A percentile compares a stretch with the other conserved stretches of the same genome.
phyloP scores from a whole-genome alignment of 2,329 filamentous ascomycete species.

The Tolypocladium tropicale region DNA sequence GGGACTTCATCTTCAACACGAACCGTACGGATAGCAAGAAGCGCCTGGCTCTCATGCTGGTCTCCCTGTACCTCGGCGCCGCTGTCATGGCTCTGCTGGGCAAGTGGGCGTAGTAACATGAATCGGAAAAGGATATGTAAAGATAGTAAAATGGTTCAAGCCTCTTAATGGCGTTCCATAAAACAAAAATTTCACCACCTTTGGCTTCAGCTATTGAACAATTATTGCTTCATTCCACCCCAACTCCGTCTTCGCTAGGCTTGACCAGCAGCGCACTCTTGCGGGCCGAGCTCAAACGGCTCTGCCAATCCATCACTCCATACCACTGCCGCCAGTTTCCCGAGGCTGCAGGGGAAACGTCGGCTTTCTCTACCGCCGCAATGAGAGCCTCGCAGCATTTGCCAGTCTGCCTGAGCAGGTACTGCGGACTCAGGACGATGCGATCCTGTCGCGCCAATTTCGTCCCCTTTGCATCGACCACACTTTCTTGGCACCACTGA shows the following conservation, averaged over 20 bases:
- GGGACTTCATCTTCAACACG: constrained; percentile 74
- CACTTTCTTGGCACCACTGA: background rate
- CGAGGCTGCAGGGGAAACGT: background rate
- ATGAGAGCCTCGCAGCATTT: background rate
- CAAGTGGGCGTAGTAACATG: background rate
- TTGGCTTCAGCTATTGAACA: background rate
- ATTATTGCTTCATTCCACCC: background rate
- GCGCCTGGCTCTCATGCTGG: constrained; percentile 44
- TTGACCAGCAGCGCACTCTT: background rate
- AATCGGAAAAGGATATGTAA: background rate
- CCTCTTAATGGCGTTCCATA: background rate
- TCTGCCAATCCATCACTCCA: background rate
- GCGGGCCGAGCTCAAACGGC: background rate
- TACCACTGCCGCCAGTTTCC: background rate
- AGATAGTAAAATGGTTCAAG: background rate
- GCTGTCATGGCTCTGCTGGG: constrained; percentile 27
- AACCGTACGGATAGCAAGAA: constrained; percentile 52
- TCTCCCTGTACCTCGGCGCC: constrained; percentile 55
- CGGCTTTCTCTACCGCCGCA: background rate
- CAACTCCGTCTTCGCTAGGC: background rate
- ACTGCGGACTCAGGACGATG: background rate
- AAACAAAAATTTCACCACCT: background rate
- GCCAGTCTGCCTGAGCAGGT: background rate
- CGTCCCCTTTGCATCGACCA: background rate
- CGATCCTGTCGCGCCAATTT: background rate